These are phyloP conservation scores for Prunus mume DNA, from an alignment of 306 rosid species.

Conservation along the genomic window DNA sequence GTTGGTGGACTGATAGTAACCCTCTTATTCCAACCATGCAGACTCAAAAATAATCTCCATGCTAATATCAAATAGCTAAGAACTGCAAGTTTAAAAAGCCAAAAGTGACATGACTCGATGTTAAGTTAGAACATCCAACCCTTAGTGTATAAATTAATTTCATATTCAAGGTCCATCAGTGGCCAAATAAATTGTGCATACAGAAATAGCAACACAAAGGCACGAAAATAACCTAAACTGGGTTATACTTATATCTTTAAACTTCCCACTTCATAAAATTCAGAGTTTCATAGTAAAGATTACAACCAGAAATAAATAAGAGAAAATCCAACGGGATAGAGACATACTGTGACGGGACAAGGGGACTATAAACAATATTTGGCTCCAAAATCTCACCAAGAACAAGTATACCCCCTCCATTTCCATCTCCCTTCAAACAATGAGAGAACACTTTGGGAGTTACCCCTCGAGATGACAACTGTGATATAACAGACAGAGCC, in stretches of 20 bases:
- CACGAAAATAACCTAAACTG: not conserved
- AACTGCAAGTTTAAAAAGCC: not conserved
- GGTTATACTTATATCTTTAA: not conserved
- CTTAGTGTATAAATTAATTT: not conserved
- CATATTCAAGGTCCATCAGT: not conserved
- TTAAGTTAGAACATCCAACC: not conserved
- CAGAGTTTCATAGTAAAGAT: not conserved
- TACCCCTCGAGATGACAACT: conserved; percentile 72
- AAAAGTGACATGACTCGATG: not conserved
- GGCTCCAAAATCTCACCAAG: conserved; percentile 99
- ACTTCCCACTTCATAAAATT: not conserved
- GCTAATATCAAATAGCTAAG: not conserved
- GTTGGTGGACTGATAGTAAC: not conserved
- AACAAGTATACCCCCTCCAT: conserved; percentile 94
- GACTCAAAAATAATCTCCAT: not conserved
- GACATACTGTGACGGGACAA: conserved; percentile 93
- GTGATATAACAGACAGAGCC: conserved; percentile 77
- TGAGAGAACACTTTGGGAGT: conserved; percentile 92
- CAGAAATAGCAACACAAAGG: not conserved
- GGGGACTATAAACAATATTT: conserved; percentile 85
- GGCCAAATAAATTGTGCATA: not conserved
- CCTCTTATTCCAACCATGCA: not conserved
- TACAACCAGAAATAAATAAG: not conserved
- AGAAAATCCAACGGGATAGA: conserved; percentile 34
- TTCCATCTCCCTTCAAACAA: conserved; percentile 84